These are phyloP conservation scores for Solanum chmielewskii DNA, from an alignment of 257 asterid species.

Conservation along the genomic window DNA sequence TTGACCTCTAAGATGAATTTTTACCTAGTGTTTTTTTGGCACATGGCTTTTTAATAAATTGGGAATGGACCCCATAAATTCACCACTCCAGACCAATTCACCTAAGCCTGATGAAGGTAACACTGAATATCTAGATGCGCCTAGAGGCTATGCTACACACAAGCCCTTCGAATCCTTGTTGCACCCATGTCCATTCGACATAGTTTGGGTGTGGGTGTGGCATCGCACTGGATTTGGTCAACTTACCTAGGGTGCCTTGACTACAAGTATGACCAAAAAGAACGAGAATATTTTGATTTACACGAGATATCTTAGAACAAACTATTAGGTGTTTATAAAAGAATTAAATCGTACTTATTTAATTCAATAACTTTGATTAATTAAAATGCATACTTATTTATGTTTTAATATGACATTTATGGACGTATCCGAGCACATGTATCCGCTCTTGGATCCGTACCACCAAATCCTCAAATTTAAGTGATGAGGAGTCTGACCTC, in stretches of 20 bases:
- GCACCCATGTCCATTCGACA: background rate
- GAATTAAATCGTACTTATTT: background rate
- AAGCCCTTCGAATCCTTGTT: background rate
- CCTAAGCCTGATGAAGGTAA: background rate
- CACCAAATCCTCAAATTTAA: background rate
- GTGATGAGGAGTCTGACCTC: background rate
- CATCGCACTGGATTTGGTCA: background rate
- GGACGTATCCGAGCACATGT: background rate
- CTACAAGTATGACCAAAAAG: background rate
- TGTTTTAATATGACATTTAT: background rate
- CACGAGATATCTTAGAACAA: background rate
- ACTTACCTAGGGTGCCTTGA: background rate
- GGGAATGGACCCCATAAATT: background rate
- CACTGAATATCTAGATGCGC: background rate
- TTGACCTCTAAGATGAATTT: background rate
- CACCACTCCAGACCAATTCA: background rate
- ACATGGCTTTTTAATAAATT: background rate
- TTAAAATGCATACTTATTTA: background rate
- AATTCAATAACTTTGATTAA: background rate
- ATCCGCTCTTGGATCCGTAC: background rate
- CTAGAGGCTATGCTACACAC: background rate
- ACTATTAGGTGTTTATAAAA: background rate
- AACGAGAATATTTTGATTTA: background rate
- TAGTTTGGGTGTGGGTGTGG: background rate
- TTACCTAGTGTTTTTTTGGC: background rate